A percentile compares a stretch with the other conserved stretches of the same genome.
phyloP scores from a whole-genome alignment of 2,329 filamentous ascomycete species.

The Aspergillus persii region DNA sequence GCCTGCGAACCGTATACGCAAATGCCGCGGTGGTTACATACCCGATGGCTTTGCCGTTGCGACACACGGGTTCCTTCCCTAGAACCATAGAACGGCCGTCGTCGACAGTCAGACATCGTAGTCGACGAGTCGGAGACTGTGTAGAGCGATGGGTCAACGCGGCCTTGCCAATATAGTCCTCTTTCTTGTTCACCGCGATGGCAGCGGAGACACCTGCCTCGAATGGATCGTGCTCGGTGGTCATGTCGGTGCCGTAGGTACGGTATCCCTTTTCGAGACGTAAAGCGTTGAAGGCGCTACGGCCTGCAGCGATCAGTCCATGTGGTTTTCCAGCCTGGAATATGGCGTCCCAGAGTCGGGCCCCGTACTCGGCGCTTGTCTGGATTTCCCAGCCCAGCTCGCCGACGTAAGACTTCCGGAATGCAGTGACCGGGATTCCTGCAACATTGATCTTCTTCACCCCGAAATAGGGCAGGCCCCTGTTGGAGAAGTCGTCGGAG shows the following conservation, averaged over 20 bases:
- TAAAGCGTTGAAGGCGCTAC: slow-evolving; percentile 57
- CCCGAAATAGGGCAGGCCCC: slow-evolving; percentile 50
- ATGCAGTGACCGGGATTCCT: slow-evolving; percentile 56
- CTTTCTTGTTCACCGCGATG: slow-evolving; percentile 40
- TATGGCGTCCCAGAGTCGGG: slow-evolving; percentile 58
- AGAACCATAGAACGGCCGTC: slow-evolving; percentile 58
- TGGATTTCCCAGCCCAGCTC: slow-evolving; percentile 64
- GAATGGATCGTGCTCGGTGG: slow-evolving; percentile 59
- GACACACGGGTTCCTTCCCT: slow-evolving; percentile 62
- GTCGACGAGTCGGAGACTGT: slow-evolving; percentile 34
- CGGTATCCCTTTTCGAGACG: slow-evolving; percentile 61
- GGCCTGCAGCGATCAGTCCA: slow-evolving; percentile 59
- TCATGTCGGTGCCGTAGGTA: slow-evolving; percentile 58
- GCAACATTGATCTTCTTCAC: slow-evolving; percentile 51
- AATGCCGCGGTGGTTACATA: slow-evolving; percentile 63
- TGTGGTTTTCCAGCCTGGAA: slow-evolving; percentile 54
- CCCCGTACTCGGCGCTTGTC: slow-evolving; percentile 58
- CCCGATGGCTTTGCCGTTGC: slow-evolving; percentile 47
- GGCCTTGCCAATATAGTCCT: slow-evolving; percentile 51
- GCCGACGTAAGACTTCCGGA: slow-evolving; percentile 60
- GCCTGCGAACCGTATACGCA: slow-evolving; percentile 58
- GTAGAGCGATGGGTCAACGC: slow-evolving; percentile 47
- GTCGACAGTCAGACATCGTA: slow-evolving; percentile 54
- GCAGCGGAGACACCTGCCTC: slow-evolving; percentile 57
- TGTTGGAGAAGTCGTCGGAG: slow-evolving; percentile 24